Evolutionary conservation across 495 filamentous ascomycete species (phyloP), one percentile per base, ranked within the genome.

Genomic region (Aspergillus nidulans): DNA sequence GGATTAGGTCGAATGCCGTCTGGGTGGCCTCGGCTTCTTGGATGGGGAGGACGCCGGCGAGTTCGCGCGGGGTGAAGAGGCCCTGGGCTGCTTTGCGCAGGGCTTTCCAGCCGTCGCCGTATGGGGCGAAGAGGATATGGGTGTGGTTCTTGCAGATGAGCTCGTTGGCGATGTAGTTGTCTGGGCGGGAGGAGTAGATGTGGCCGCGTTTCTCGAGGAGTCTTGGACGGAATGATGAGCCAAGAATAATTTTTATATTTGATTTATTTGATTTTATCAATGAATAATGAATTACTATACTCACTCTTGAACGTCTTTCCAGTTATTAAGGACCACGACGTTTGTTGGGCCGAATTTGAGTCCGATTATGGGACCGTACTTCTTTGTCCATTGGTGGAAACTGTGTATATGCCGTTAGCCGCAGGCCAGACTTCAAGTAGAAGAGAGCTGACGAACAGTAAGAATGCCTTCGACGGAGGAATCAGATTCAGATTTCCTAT

Each of bases 81-180:
- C 46, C 46, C 9, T 49, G 46, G 6, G 46, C 8, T 2, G 28
- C 46, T 15, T 36, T 49, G 28, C 46, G 46, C 10, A 38, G 46
- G 1, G 46, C 12, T 38, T 49, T 49, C 46, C 46, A 49, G 46
- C 1, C 19, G n/a, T 36, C 19, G 16, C 46, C 46, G 18, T 49
- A 49, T 4, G 46, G 46, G 10, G 46, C 30, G 28, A 49, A 49
- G 1, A 49, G 28, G 19, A 49, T 49, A 30, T 49, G 46, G 1
- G 46, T 49, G 18, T 49, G 1, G 46, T 49, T 38, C 18, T 36
- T 36, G 46, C 46, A 49, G 28, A 49, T 49, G 16, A 49, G 30
- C 30, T 49, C 28, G 46, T 49, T 49, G 28, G 46, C 46, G 46
- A 49, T 49, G 46, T 49, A 49, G 46, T 49, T 49, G 10, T 28